phyloP scores from a whole-genome alignment of 495 filamentous ascomycete genomes.

The Terfezia boudieri region DNA sequence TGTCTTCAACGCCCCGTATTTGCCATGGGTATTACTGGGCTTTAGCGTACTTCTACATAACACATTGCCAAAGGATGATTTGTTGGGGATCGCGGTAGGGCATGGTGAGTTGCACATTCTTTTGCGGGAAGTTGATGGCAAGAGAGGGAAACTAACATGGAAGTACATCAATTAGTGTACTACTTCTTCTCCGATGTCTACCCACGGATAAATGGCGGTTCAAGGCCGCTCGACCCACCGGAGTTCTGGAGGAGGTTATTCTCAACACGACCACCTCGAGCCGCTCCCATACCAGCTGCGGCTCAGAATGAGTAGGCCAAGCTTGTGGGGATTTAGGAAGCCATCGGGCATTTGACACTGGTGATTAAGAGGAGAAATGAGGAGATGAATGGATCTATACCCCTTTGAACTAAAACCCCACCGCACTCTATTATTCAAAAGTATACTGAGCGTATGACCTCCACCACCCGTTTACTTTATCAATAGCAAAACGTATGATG shows the following conservation, averaged over 20 bases:
- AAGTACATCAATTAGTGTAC: constrained; percentile 35
- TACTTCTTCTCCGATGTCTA: constrained; percentile 98
- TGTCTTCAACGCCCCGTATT: constrained; percentile 78
- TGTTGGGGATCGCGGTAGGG: constrained; percentile 78
- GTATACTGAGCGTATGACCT: too few species aligned
- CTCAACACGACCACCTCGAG: constrained; percentile 16
- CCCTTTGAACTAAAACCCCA: too few species aligned
- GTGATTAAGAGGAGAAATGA: too few species aligned
- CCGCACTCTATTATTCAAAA: too few species aligned
- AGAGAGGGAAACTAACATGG: not conserved
- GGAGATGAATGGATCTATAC: too few species aligned
- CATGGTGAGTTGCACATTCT: constrained; percentile 31
- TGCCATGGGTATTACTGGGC: constrained; percentile 89
- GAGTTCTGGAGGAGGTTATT: constrained; percentile 79
- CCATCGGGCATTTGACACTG: too few species aligned
- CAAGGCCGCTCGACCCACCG: constrained; percentile 73
- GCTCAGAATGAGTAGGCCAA: too few species aligned
- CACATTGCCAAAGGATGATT: constrained; percentile 78
- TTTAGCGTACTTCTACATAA: constrained; percentile 74
- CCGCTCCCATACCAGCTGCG: not conserved
- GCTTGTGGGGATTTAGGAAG: too few species aligned
- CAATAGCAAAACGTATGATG: too few species aligned
- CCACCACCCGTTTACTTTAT: too few species aligned
- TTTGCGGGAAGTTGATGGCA: not conserved
- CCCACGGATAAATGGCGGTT: constrained; percentile 66